Percentiles rank a stretch among this genome's conserved stretches.
phyloP scores from a whole-genome alignment of 768 basidiomycete genomes.

The Lactarius trivialis region DNA sequence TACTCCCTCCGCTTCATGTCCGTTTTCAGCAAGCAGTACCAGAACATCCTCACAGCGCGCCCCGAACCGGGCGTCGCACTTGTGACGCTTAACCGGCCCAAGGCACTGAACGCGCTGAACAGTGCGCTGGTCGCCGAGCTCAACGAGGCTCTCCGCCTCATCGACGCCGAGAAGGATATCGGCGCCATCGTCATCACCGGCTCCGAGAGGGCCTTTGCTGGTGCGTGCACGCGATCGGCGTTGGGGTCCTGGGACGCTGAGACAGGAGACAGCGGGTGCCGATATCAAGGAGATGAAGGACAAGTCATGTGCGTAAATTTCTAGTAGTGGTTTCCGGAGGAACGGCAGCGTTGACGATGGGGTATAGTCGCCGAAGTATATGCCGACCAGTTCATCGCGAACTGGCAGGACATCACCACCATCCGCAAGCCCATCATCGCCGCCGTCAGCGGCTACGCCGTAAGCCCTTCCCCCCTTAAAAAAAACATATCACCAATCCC shows the following conservation, averaged over 20 bases:
- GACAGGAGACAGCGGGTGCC: slow-evolving; percentile 62
- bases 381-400: slow-evolving; percentile 74
- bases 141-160: slow-evolving; percentile 50
- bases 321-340: too few relatives aligned
- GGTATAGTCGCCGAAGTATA: slow-evolving; percentile 77
- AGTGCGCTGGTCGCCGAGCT: slow-evolving; percentile 76
- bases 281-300: slow-evolving; percentile 99
- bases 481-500: not conserved
- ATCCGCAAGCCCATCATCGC: slow-evolving; percentile 93
- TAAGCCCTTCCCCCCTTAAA: slow-evolving; percentile 34
- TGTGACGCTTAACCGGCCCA: slow-evolving; percentile 84
- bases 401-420: slow-evolving; percentile 68
- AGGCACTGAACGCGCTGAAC: slow-evolving; percentile 83
- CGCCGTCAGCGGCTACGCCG: slow-evolving; percentile 91
- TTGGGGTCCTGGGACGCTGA: not conserved
- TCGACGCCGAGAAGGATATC: slow-evolving; percentile 63
- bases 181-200: slow-evolving; percentile 91
- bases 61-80: slow-evolving; percentile 68
- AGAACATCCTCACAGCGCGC: slow-evolving; percentile 60
- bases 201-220: slow-evolving; percentile 88
- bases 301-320: slow-evolving; percentile 62
- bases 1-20: slow-evolving; percentile 44
- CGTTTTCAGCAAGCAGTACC: slow-evolving; percentile 39
- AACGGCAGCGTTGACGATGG: not conserved
- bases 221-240: slow-evolving; percentile 36